Percentiles rank a stretch among this genome's conserved stretches.
These are phyloP conservation scores for Sporothrix sp. DNA, from an alignment of 2,329 filamentous ascomycete species.

Conservation along the genomic window DNA sequence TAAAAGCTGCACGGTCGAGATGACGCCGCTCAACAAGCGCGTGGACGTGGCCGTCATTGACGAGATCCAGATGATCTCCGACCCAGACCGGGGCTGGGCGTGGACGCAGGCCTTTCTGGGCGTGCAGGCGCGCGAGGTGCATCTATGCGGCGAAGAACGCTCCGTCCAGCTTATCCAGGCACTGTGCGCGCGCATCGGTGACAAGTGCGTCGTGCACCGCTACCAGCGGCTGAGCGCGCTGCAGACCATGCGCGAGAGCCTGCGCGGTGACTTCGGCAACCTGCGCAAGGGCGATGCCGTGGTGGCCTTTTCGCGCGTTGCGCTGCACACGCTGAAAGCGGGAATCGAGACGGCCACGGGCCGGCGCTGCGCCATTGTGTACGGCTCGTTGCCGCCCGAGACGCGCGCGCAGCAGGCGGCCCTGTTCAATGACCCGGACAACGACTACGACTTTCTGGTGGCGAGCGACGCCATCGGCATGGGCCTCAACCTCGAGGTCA, in stretches of 20 bases:
- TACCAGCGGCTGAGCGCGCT: conserved; percentile 80
- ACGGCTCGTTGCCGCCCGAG: conserved; percentile 84
- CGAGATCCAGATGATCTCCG: conserved; percentile 95
- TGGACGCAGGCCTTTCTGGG: conserved; percentile 91
- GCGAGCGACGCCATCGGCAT: conserved; percentile 79
- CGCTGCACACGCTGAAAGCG: conserved; percentile 69
- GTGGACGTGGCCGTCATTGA: conserved; percentile 93
- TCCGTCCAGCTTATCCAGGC: conserved; percentile 69
- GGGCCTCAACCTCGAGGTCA: conserved; percentile 89
- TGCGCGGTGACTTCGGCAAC: conserved; percentile 53
- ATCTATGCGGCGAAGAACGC: conserved; percentile 85
- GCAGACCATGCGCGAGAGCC: conserved; percentile 50
- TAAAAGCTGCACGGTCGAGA: conserved; percentile 88
- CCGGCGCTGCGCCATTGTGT: conserved; percentile 80
- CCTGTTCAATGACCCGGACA: conserved; percentile 89
- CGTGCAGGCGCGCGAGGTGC: conserved; percentile 76
- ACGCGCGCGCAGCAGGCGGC: conserved; percentile 84
- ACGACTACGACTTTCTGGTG: conserved; percentile 89
- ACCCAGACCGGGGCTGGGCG: conserved; percentile 72
- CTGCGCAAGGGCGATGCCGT: conserved; percentile 85
- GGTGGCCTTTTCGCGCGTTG: conserved; percentile 74
- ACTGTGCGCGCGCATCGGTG: conserved; percentile 69
- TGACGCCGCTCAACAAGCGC: conserved; percentile 47
- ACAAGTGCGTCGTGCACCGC: conserved; percentile 68
- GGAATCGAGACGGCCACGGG: conserved; percentile 69